Evolutionary conservation across 768 basidiomycete genomes (phyloP).

Genomic region (Lactarius sp.): DNA sequence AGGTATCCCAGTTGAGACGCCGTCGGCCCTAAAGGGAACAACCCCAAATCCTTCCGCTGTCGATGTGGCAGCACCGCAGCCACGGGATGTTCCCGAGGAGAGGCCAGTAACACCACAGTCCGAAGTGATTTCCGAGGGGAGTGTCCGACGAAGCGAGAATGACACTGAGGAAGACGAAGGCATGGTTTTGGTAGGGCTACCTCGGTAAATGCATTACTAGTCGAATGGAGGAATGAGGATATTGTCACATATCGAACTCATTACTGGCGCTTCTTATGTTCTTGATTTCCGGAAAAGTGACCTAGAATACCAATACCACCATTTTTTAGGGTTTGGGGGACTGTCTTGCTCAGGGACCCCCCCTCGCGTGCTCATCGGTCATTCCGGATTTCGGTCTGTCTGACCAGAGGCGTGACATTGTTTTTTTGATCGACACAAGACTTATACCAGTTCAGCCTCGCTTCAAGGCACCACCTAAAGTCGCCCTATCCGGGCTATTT

Average conservation of each 20-base stretch:
- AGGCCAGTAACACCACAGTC: slow-evolving; percentile 26
- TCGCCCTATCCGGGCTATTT: background rate
- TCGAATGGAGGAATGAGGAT: background rate
- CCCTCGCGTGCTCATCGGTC: too few species aligned
- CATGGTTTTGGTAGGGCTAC: slow-evolving; percentile 71
- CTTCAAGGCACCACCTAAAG: background rate
- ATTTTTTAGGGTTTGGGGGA: slow-evolving; percentile 1
- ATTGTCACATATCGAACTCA: slow-evolving; percentile 7
- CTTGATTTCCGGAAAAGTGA: slow-evolving; percentile 8
- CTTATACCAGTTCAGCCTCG: background rate
- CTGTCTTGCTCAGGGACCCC: background rate
- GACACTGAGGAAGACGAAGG: slow-evolving; percentile 85
- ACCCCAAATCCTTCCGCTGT: slow-evolving; percentile 6
- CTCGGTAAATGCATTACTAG: slow-evolving; percentile 28
- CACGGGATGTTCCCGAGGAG: slow-evolving; percentile 11
- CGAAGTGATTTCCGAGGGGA: slow-evolving; percentile 32
- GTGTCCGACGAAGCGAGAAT: slow-evolving; percentile 49
- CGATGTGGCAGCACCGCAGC: slow-evolving; percentile 6
- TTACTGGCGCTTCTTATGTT: slow-evolving; percentile 4
- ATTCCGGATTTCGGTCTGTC: too few species aligned
- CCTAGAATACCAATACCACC: background rate
- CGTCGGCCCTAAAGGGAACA: slow-evolving; percentile 8
- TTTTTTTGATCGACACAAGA: too few species aligned
- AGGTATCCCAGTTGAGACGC: background rate
- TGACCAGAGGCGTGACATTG: too few species aligned